These are phyloP conservation scores for Hanseniaspora lindneri DNA, from an alignment of 805 yeast genomes.

Conservation along the genomic window DNA sequence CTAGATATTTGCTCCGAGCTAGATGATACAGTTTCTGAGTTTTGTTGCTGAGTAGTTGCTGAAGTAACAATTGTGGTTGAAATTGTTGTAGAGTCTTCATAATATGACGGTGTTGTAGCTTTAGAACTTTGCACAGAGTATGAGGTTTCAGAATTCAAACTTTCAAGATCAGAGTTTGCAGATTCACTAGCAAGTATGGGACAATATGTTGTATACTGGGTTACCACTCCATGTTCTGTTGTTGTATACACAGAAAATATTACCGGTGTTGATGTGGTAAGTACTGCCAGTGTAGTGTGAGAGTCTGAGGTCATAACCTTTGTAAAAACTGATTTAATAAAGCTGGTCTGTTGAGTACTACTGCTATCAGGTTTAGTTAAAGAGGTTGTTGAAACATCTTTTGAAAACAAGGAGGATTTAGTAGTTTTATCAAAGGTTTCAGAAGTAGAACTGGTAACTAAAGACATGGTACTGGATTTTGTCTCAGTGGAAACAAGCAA, in stretches of 20 bases:
- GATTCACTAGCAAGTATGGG: constrained; percentile 19
- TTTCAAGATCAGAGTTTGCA: too few species aligned
- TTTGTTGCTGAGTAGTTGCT: too few species aligned
- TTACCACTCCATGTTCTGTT: constrained; percentile 23
- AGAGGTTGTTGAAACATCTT: not conserved
- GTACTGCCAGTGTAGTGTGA: not conserved
- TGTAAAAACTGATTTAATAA: not conserved
- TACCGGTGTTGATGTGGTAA: not conserved
- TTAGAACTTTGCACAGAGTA: too few species aligned
- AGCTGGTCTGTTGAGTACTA: too few species aligned
- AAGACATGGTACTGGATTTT: not conserved
- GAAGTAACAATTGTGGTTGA: too few species aligned
- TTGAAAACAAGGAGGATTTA: not conserved
- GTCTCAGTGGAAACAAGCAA: not conserved
- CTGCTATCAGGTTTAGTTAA: too few species aligned
- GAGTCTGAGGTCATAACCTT: not conserved
- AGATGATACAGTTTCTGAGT: too few species aligned
- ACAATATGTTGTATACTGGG: constrained; percentile 26
- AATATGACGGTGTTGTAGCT: too few species aligned
- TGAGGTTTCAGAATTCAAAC: too few species aligned
- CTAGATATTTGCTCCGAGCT: too few species aligned
- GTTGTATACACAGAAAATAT: constrained; percentile 22
- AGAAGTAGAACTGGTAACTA: not conserved
- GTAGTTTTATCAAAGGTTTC: not conserved
- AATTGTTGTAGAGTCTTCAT: too few species aligned